phyloP scores from a whole-genome alignment of 176 grass and related monocot species.

The Ampelocalamus luodianensis region DNA sequence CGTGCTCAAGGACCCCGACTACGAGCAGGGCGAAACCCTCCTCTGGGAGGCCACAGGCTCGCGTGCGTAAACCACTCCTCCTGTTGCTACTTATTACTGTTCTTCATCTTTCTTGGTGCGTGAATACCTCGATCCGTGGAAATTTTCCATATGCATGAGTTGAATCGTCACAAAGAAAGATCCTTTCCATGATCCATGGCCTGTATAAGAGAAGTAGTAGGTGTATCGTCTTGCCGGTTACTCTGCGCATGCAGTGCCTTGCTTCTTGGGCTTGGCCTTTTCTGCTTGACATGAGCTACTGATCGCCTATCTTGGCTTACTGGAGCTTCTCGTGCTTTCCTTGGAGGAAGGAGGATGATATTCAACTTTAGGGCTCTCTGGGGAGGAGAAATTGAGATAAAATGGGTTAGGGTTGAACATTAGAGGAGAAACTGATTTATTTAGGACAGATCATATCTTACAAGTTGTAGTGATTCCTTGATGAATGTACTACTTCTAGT shows the following conservation, averaged over 20 bases:
- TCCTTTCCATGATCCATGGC: background rate
- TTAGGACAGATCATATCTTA: background rate
- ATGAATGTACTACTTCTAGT: background rate
- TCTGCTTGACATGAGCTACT: background rate
- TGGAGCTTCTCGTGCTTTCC: background rate
- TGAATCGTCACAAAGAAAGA: background rate
- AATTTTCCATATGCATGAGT: background rate
- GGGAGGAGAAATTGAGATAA: background rate
- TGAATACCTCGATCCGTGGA: background rate
- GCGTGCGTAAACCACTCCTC: constrained; percentile 28
- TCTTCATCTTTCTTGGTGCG: background rate
- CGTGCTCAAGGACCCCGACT: constrained; percentile 68
- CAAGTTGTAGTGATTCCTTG: background rate
- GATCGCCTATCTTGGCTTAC: background rate
- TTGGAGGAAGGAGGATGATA: background rate
- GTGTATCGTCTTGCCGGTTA: background rate
- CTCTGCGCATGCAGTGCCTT: background rate
- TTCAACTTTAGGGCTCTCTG: background rate
- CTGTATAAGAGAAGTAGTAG: background rate
- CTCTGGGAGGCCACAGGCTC: constrained; percentile 82
- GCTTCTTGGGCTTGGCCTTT: background rate
- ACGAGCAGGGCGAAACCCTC: constrained; percentile 73
- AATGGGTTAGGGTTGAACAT: background rate
- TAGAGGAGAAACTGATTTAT: background rate
- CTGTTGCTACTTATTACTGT: background rate